Conservation (phyloP, 2,329 filamentous ascomycete species). For the Eurotiales sp. region DNA sequence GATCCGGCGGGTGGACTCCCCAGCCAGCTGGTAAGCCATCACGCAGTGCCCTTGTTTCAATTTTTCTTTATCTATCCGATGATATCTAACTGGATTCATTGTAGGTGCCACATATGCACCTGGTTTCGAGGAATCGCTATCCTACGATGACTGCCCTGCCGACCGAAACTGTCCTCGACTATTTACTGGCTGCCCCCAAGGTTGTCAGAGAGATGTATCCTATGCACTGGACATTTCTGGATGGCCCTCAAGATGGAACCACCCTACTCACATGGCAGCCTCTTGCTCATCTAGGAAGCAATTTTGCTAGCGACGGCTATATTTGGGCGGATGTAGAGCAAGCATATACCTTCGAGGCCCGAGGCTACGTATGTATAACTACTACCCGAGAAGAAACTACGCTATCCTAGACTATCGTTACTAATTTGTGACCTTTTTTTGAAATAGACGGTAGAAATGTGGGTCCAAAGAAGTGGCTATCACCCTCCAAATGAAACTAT, state of each 20-base stretch:
- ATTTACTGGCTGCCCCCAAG: conserved; percentile 77
- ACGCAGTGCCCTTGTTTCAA: conserved; percentile 5
- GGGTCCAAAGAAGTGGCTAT: conserved; percentile 76
- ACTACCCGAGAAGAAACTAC: neutral
- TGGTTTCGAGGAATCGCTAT: conserved; percentile 80
- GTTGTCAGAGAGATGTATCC: conserved; percentile 79
- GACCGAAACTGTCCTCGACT: conserved; percentile 73
- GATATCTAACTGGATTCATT: neutral
- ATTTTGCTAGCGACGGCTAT: conserved; percentile 87
- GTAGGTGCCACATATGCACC: conserved; percentile 83
- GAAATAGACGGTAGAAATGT: conserved; percentile 77
- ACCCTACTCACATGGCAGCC: conserved; percentile 89
- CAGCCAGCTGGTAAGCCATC: conserved; percentile 40
- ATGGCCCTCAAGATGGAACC: conserved; percentile 74
- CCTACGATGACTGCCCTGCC: conserved; percentile 68
- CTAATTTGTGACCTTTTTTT: neutral
- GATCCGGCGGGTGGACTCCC: conserved; percentile 46
- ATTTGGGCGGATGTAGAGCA: conserved; percentile 83
- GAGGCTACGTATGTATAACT: conserved; percentile 56
- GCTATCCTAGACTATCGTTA: neutral
- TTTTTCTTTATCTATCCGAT: neutral
- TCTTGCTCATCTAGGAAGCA: conserved; percentile 62
- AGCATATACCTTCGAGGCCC: conserved; percentile 68
- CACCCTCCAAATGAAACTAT: conserved; percentile 67
- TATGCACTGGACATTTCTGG: conserved; percentile 91